Conservation (phyloP, 106 monocot species). For the Platanthera guangdongensis region DNA sequence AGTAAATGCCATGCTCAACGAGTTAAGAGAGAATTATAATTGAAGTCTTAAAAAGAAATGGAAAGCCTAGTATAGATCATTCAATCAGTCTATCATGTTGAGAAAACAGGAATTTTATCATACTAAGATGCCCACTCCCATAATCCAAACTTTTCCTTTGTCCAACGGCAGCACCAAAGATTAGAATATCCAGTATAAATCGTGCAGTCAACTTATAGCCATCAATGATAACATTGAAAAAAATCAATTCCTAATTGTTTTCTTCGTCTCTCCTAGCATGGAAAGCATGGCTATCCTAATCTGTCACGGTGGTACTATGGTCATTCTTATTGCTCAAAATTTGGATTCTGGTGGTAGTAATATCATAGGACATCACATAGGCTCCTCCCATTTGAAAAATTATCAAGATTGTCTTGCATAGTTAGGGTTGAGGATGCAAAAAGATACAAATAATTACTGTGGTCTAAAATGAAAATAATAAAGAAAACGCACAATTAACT, state of each 20-base stretch:
- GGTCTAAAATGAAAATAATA: too few relatives aligned
- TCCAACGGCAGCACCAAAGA: background rate
- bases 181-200: background rate
- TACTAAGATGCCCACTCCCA: background rate
- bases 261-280: too few relatives aligned
- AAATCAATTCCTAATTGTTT: too few relatives aligned
- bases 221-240: background rate
- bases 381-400: too few relatives aligned
- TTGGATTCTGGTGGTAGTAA: too few relatives aligned
- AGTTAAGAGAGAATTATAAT: background rate
- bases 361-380: too few relatives aligned
- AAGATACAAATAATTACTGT: too few relatives aligned
- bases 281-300: background rate
- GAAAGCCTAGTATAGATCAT: background rate
- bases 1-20: background rate
- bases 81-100: background rate
- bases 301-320: too few relatives aligned
- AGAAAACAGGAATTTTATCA: background rate
- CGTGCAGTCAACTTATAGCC: background rate
- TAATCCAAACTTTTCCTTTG: background rate
- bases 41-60: background rate
- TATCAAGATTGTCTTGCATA: too few relatives aligned
- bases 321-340: too few relatives aligned
- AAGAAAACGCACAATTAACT: too few relatives aligned
- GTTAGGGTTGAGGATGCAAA: too few relatives aligned